Conservation (phyloP, 345 rosid genomes). For the Salix exigua region DNA sequence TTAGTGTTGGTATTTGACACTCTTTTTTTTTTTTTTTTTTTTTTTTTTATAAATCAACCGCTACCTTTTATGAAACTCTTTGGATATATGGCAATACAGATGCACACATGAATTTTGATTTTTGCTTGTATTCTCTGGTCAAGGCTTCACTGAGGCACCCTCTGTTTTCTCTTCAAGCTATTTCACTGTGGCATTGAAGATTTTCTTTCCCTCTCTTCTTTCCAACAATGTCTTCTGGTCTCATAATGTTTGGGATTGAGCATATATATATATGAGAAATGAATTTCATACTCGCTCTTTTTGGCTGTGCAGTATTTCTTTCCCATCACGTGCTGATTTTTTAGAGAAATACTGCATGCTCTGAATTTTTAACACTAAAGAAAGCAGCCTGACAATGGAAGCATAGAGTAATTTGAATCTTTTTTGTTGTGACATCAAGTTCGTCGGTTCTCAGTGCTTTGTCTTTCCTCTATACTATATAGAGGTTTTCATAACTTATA, state of each 20-base stretch:
- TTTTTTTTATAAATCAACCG: background rate
- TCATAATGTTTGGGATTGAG: background rate
- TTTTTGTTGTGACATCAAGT: background rate
- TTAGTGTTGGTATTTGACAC: conserved; percentile 28
- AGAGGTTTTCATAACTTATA: background rate
- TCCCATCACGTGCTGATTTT: background rate
- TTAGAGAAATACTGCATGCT: background rate
- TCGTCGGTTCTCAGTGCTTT: background rate
- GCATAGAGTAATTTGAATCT: background rate
- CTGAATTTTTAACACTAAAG: background rate
- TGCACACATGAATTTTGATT: background rate
- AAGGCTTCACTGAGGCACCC: background rate
- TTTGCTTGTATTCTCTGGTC: background rate
- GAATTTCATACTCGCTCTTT: background rate
- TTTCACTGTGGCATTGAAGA: background rate
- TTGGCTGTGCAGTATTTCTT: background rate
- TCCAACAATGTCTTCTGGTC: background rate
- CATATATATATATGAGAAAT: background rate
- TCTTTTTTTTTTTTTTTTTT: background rate
- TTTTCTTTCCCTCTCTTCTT: background rate
- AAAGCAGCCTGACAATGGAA: background rate
- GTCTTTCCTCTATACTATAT: background rate
- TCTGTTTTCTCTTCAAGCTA: background rate
- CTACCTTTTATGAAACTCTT: background rate
- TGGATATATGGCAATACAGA: background rate